These are phyloP conservation scores for Termitomyces sp. DNA, from an alignment of 768 basidiomycete genomes.

Conservation along the genomic window DNA sequence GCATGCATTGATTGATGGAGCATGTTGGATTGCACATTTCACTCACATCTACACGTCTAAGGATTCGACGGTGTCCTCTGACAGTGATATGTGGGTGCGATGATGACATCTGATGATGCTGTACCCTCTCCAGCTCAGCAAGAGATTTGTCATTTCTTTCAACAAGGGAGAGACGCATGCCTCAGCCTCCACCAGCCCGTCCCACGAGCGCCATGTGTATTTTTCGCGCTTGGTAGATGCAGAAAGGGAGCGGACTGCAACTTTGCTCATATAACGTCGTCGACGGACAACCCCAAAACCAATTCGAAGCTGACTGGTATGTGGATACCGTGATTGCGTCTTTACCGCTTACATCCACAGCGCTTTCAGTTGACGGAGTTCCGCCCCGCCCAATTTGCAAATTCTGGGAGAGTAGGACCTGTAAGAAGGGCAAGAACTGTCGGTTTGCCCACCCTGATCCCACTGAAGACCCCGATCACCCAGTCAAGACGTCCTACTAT, in stretches of 20 bases:
- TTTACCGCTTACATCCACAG: neutral
- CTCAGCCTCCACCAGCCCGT: conserved; percentile 8
- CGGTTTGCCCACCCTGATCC: conserved; percentile 5
- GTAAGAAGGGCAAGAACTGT: conserved; percentile 8
- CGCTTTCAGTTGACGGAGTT: neutral
- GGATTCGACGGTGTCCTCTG: neutral
- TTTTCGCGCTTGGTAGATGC: conserved; percentile 14
- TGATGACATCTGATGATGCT: neutral
- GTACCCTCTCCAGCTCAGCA: neutral
- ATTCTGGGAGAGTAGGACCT: conserved; percentile 9
- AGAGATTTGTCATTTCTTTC: conserved; percentile 11
- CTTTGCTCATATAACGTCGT: conserved; percentile 9
- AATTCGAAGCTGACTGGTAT: neutral
- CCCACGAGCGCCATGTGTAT: conserved; percentile 11
- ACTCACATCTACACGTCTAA: neutral
- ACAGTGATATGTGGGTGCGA: neutral
- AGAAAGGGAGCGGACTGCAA: conserved; percentile 12
- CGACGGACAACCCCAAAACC: neutral
- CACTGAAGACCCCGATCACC: neutral
- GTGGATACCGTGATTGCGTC: neutral
- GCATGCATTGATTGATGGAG: too few species aligned
- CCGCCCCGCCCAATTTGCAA: neutral
- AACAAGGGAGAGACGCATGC: conserved; percentile 7
- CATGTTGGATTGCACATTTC: too few species aligned
- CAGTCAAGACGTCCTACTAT: neutral